Evolutionary conservation across 495 filamentous ascomycete species (phyloP).

Genomic region (Penicillium coffeae): DNA sequence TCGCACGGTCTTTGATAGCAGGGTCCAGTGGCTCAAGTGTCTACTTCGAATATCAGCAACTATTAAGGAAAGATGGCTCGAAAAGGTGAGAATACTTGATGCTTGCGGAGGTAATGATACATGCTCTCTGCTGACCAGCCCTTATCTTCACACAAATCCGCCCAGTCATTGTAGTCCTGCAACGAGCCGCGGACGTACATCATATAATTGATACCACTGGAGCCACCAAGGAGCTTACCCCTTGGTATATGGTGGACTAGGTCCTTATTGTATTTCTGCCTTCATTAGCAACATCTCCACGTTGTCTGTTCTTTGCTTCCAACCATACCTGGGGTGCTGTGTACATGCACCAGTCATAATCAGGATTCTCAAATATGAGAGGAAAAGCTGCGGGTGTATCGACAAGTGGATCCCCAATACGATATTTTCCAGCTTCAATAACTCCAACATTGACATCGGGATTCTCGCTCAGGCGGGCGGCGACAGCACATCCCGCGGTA

Average conservation of each 20-base stretch:
- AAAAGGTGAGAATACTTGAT: constrained; percentile 19
- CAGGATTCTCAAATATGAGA: constrained; percentile 39
- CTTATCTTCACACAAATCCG: constrained; percentile 44
- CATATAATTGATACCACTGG: constrained; percentile 47
- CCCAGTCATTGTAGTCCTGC: constrained; percentile 50
- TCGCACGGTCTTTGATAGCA: constrained; percentile 14
- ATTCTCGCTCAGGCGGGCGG: constrained; percentile 44
- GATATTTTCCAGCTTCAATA: constrained; percentile 50
- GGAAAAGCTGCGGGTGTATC: constrained; percentile 40
- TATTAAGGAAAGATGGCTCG: no score
- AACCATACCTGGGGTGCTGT: constrained; percentile 46
- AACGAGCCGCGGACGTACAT: constrained; percentile 24
- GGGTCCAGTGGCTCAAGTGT: constrained; percentile 12
- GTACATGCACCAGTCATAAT: constrained; percentile 53
- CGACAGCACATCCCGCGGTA: constrained; percentile 44
- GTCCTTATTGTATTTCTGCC: no score
- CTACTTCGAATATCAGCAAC: no score
- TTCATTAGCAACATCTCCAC: neutral
- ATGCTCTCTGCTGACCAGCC: constrained; percentile 48
- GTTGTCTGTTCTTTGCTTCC: no score
- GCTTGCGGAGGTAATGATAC: constrained; percentile 39
- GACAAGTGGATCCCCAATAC: constrained; percentile 38
- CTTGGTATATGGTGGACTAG: no score
- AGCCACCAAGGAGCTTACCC: constrained; percentile 50
- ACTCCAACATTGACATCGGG: constrained; percentile 40